Conservation (phyloP, 306 rosid species). For the Fragaria ananassa region DNA sequence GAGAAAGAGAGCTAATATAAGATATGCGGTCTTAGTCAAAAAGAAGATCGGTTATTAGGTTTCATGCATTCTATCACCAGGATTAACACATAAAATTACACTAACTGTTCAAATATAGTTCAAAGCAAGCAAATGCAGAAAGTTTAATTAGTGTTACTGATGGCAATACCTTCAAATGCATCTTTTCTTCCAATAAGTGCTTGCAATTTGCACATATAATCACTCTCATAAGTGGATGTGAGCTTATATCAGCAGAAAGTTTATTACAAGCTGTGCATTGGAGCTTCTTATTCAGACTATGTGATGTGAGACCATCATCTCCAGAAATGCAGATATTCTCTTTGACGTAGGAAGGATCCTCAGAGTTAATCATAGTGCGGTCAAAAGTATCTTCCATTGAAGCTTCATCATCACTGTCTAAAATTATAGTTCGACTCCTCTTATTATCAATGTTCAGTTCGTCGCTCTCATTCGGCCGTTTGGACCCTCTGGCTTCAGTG, state of each 20-base stretch:
- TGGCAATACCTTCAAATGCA: constrained; percentile 41
- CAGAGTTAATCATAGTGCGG: constrained; percentile 23
- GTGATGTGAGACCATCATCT: constrained; percentile 37
- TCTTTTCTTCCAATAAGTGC: constrained; percentile 45
- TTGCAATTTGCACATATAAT: constrained; percentile 72
- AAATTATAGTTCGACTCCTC: constrained; percentile 39
- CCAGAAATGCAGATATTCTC: constrained; percentile 28
- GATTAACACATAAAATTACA: neutral
- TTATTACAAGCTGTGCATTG: constrained; percentile 66
- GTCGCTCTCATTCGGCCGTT: constrained; percentile 51
- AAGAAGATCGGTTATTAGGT: neutral
- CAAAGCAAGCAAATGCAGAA: neutral
- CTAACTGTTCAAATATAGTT: neutral
- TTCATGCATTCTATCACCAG: neutral
- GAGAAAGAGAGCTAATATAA: neutral
- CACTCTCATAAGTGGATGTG: constrained; percentile 71
- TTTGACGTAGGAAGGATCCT: constrained; percentile 33
- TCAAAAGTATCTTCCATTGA: constrained; percentile 35
- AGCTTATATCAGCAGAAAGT: constrained; percentile 43
- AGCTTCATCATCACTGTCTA: constrained; percentile 42
- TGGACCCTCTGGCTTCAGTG: constrained; percentile 55
- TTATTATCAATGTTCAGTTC: constrained; percentile 47
- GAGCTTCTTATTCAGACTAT: constrained; percentile 39
- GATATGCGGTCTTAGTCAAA: neutral
- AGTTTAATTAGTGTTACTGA: too few species aligned